A percentile compares a stretch with the other conserved stretches of the same genome.
Evolutionary conservation across 495 filamentous ascomycete genomes (phyloP).

Genomic region (Penicillium malachiteum): DNA sequence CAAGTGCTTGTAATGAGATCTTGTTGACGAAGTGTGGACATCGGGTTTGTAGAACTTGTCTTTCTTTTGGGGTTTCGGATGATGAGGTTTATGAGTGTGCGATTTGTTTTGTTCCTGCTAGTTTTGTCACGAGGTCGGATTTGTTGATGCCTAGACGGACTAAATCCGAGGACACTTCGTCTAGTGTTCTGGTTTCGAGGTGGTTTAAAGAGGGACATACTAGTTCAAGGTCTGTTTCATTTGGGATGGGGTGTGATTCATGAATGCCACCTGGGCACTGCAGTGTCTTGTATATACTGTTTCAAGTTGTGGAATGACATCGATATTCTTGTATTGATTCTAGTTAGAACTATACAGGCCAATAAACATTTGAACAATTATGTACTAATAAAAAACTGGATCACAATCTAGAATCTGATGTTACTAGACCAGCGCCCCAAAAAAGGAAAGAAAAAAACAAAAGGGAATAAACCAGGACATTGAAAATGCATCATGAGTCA

Average conservation of each 20-base stretch:
- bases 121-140: slow-evolving; percentile 16
- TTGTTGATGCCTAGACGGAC: background rate
- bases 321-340: too few relatives aligned
- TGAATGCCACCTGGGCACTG: too few relatives aligned
- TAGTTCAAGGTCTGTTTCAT: background rate
- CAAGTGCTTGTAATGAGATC: slow-evolving; percentile 7
- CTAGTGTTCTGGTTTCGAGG: slow-evolving; percentile 1
- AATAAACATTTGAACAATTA: background rate
- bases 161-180: slow-evolving; percentile 7
- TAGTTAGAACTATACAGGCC: too few relatives aligned
- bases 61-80: slow-evolving; percentile 15
- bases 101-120: slow-evolving; percentile 23
- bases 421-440: slow-evolving; percentile 1
- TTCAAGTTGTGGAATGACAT: too few relatives aligned
- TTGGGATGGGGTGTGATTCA: background rate
- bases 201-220: background rate
- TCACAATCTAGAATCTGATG: background rate
- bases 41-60: slow-evolving; percentile 27
- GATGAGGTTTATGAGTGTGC: slow-evolving; percentile 22
- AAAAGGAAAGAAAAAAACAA: background rate
- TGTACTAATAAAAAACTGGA: background rate
- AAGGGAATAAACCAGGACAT: slow-evolving; percentile 1
- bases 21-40: slow-evolving; percentile 27
- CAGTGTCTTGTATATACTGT: too few relatives aligned
- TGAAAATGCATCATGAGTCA: slow-evolving; percentile 18